Evolutionary conservation across 441 rosid species (phyloP).

Genomic region (Dalechampia spathulata): DNA sequence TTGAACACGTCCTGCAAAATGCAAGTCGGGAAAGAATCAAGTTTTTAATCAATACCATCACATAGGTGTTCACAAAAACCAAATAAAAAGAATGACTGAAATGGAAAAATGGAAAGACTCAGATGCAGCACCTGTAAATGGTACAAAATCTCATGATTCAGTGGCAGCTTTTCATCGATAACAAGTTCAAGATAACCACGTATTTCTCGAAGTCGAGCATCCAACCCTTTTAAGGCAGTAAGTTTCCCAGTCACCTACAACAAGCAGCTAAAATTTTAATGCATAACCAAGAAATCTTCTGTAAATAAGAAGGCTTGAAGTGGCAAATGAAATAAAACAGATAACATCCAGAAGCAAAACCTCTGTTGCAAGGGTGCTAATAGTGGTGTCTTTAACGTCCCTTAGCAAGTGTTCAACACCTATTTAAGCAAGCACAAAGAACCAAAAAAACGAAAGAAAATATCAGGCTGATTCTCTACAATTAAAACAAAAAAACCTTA

Average conservation of each 20-base stretch:
- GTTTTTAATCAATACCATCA: no score
- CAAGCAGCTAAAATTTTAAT: background rate
- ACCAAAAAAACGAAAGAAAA: constrained; percentile 2
- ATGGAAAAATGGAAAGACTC: background rate
- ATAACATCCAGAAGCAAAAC: constrained; percentile 25
- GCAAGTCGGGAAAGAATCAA: no score
- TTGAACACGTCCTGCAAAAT: constrained; percentile 64
- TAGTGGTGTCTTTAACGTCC: constrained; percentile 84
- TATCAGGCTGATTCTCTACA: background rate
- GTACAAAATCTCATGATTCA: constrained; percentile 55
- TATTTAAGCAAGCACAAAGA: constrained; percentile 15
- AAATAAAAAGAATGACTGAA: background rate
- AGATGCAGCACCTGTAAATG: constrained; percentile 39
- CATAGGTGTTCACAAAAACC: background rate
- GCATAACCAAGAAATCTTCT: no score
- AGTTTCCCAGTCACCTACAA: constrained; percentile 48
- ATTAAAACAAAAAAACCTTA: background rate
- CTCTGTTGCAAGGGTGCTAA: constrained; percentile 88
- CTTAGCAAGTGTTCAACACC: constrained; percentile 86
- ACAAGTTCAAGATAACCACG: constrained; percentile 44
- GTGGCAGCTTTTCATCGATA: constrained; percentile 46
- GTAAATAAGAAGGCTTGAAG: background rate
- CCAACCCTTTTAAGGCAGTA: constrained; percentile 53
- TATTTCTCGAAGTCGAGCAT: constrained; percentile 51
- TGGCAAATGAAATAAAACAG: no score